Conservation (phyloP, 306 rosid genomes). For the Prunus mongolica region DNA sequence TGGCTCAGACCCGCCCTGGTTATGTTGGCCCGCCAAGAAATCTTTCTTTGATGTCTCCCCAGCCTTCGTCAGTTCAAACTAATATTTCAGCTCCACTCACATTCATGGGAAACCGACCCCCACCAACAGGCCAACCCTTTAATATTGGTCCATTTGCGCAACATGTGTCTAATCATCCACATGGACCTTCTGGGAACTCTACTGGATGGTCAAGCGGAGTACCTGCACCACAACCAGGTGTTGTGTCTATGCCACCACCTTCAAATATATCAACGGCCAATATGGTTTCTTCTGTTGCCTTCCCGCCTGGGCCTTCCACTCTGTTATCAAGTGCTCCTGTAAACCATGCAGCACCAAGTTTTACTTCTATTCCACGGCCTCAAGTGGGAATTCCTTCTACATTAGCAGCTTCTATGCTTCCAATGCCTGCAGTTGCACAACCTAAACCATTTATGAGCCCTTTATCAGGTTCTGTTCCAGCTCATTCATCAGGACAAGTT, state of each 20-base stretch:
- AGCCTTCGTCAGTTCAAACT: constrained; percentile 38
- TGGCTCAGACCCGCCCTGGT: constrained; percentile 41
- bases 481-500: constrained; percentile 31
- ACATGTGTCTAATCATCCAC: constrained; percentile 39
- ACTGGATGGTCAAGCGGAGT: constrained; percentile 29
- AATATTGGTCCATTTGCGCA: constrained; percentile 21
- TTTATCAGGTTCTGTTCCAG: no score
- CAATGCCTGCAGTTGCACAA: no score
- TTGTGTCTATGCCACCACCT: constrained; percentile 33
- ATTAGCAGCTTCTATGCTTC: no score
- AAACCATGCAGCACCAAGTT: constrained; percentile 16
- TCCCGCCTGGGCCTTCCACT: constrained; percentile 15
- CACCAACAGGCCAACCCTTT: constrained; percentile 38
- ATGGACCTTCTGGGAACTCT: constrained; percentile 35
- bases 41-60: constrained; percentile 38
- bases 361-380: constrained; percentile 32
- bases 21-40: constrained; percentile 48
- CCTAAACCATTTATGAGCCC: no score
- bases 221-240: constrained; percentile 35
- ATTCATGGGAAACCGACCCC: constrained; percentile 35
- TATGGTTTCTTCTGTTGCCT: constrained; percentile 18
- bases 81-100: constrained; percentile 44
- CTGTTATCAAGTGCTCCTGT: background rate
- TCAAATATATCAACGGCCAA: constrained; percentile 33
- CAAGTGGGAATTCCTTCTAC: constrained; percentile 38